A percentile compares a stretch with the other conserved stretches of the same genome.
Conservation (phyloP, 768 basidiomycete species). For the Fomitopsis pulvina region DNA sequence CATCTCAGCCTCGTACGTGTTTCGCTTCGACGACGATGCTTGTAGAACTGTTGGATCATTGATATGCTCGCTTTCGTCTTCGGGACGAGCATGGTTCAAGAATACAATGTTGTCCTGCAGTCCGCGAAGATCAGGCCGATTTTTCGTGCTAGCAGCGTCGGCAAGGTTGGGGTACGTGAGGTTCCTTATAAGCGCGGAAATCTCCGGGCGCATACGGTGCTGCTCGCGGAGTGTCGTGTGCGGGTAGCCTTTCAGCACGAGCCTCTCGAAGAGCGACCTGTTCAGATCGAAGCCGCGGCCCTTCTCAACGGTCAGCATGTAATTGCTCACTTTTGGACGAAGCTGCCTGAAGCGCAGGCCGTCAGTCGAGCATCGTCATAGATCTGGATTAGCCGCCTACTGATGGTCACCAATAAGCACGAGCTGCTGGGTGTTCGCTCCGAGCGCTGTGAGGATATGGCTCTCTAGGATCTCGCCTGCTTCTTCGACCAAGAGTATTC, state of each 20-base stretch:
- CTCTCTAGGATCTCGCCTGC: constrained; percentile 70
- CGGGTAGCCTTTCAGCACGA: constrained; percentile 56
- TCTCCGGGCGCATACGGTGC: constrained; percentile 73
- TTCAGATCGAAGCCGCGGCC: constrained; percentile 64
- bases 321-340: constrained; percentile 67
- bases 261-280: constrained; percentile 60
- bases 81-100: constrained; percentile 48
- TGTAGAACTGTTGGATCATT: constrained; percentile 11
- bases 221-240: constrained; percentile 50
- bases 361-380: neutral
- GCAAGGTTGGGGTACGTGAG: constrained; percentile 61
- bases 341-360: constrained; percentile 42
- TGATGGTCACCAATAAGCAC: constrained; percentile 72
- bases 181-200: constrained; percentile 51
- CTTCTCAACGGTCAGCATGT: constrained; percentile 59
- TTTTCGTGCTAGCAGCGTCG: constrained; percentile 45
- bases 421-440: constrained; percentile 38
- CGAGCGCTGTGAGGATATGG: constrained; percentile 55
- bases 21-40: constrained; percentile 51
- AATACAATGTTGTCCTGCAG: constrained; percentile 53
- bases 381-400: constrained; percentile 29
- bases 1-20: constrained; percentile 53
- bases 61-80: constrained; percentile 32
- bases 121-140: constrained; percentile 48
- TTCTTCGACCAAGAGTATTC: constrained; percentile 61